Conservation (phyloP, 495 filamentous ascomycete species). For the Lophium mytilinum region DNA sequence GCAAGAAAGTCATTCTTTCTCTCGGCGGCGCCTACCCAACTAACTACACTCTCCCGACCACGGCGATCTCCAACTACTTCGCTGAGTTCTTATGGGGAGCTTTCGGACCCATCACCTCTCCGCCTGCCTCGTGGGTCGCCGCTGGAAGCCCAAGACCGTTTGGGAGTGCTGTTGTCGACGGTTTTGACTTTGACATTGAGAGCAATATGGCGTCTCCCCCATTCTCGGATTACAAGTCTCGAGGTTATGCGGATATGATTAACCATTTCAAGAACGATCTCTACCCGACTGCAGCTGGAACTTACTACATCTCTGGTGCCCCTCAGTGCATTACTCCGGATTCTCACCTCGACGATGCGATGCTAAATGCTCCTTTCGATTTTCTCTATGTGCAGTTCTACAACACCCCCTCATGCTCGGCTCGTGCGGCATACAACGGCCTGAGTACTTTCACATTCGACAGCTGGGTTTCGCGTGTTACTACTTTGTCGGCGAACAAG, state of each 20-base stretch:
- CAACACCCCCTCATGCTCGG: constrained; percentile 44
- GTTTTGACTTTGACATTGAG: constrained; percentile 39
- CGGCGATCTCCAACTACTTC: constrained; percentile 39
- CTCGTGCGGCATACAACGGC: constrained; percentile 35
- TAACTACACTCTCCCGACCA: constrained; percentile 31
- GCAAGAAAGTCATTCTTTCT: constrained; percentile 36
- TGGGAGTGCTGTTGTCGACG: constrained; percentile 31
- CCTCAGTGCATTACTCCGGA: constrained; percentile 38
- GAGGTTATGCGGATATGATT: constrained; percentile 31
- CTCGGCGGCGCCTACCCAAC: constrained; percentile 31
- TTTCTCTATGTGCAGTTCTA: constrained; percentile 38
- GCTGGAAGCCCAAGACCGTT: constrained; percentile 32
- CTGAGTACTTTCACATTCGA: constrained; percentile 34
- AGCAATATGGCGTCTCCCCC: constrained; percentile 20
- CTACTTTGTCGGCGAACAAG: constrained; percentile 25
- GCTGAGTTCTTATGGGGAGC: constrained; percentile 56
- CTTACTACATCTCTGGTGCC: constrained; percentile 36
- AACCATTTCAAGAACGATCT: constrained; percentile 21
- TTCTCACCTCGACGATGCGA: constrained; percentile 23
- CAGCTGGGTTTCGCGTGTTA: constrained; percentile 31
- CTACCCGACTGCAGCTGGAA: constrained; percentile 17
- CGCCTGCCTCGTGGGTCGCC: constrained; percentile 31
- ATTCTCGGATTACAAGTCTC: constrained; percentile 18
- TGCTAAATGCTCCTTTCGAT: constrained; percentile 31
- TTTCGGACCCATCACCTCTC: constrained; percentile 45